A percentile compares a stretch with the other conserved stretches of the same genome.
phyloP scores from a whole-genome alignment of 495 filamentous ascomycete genomes.

The Cercophora newfieldiana region DNA sequence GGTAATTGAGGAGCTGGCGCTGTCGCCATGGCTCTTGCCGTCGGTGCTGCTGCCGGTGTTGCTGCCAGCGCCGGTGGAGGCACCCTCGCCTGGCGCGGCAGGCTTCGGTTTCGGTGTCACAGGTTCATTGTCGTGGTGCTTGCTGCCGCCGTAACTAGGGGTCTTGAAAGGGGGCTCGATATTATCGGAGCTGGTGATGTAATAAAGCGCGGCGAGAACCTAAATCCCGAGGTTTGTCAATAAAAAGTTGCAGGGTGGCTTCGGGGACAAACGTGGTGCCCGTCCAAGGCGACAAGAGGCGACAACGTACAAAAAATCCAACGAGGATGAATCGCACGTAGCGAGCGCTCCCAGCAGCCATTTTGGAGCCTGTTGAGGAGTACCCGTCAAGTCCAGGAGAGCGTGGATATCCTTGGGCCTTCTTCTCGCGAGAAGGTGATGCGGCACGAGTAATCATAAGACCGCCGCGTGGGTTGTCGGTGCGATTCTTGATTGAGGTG shows the following conservation, averaged over 20 bases:
- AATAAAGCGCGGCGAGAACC: slow-evolving; percentile 74
- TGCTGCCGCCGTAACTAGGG: not conserved
- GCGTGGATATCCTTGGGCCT: not conserved
- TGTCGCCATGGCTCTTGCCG: slow-evolving; percentile 16
- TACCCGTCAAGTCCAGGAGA: slow-evolving; percentile 9
- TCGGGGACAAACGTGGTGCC: not conserved
- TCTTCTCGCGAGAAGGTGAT: not conserved
- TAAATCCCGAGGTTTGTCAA: slow-evolving; percentile 31
- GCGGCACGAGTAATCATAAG: not conserved
- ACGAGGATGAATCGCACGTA: slow-evolving; percentile 88
- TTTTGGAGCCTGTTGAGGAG: slow-evolving; percentile 38
- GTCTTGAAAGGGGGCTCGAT: slow-evolving; percentile 26
- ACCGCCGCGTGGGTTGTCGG: not conserved
- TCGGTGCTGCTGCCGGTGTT: slow-evolving; percentile 17
- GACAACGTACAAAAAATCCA: slow-evolving; percentile 72
- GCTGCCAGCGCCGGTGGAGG: too few species aligned
- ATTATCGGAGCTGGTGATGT: slow-evolving; percentile 71
- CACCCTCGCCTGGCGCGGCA: not conserved
- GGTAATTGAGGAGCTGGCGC: slow-evolving; percentile 16
- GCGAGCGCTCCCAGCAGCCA: slow-evolving; percentile 67
- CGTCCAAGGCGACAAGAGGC: not conserved
- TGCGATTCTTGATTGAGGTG: not conserved
- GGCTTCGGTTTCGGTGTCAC: slow-evolving; percentile 7
- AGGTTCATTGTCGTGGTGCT: slow-evolving; percentile 7
- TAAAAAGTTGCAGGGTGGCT: not conserved